A percentile compares a stretch with the other conserved stretches of the same genome.
These are phyloP conservation scores for Lentinula sp. DNA, from an alignment of 768 basidiomycete species.

Conservation along the genomic window DNA sequence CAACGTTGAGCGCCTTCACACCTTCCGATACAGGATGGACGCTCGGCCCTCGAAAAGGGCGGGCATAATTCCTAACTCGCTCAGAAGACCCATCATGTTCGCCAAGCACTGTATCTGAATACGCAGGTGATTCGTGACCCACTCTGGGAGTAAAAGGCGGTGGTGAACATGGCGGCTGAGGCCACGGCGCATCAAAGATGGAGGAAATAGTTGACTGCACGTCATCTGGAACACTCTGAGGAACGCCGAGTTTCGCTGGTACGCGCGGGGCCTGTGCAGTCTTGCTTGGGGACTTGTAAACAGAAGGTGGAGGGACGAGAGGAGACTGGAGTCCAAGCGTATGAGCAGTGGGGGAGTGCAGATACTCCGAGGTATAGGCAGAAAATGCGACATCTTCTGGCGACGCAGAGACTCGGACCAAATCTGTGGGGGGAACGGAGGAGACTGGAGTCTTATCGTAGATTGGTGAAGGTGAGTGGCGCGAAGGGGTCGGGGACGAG, in stretches of 20 bases:
- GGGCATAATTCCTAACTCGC: constrained; percentile 10
- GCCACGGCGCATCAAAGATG: constrained; percentile 34
- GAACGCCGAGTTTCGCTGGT: neutral
- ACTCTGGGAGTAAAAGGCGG: neutral
- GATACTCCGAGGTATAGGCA: constrained; percentile 35
- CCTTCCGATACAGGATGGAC: constrained; percentile 17
- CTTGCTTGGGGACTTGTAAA: neutral
- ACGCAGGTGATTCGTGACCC: constrained; percentile 15
- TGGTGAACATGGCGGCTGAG: constrained; percentile 22
- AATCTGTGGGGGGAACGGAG: neutral
- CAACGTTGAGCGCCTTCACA: neutral
- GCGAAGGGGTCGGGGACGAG: neutral
- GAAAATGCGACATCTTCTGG: constrained; percentile 34
- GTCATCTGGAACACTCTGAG: constrained; percentile 22
- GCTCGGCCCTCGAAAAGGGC: constrained; percentile 14
- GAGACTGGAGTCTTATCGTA: neutral
- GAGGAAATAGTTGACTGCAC: constrained; percentile 29
- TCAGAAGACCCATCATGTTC: constrained; percentile 13
- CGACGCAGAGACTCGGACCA: neutral
- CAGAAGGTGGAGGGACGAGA: constrained; percentile 15
- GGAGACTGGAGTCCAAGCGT: constrained; percentile 31
- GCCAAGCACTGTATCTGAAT: constrained; percentile 13
- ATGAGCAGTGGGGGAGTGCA: constrained; percentile 38
- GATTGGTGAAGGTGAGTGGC: neutral
- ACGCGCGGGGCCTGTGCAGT: neutral